Evolutionary conservation across 2,329 filamentous ascomycete genomes (phyloP).

Genomic region (Exophiala alcalophila): DNA sequence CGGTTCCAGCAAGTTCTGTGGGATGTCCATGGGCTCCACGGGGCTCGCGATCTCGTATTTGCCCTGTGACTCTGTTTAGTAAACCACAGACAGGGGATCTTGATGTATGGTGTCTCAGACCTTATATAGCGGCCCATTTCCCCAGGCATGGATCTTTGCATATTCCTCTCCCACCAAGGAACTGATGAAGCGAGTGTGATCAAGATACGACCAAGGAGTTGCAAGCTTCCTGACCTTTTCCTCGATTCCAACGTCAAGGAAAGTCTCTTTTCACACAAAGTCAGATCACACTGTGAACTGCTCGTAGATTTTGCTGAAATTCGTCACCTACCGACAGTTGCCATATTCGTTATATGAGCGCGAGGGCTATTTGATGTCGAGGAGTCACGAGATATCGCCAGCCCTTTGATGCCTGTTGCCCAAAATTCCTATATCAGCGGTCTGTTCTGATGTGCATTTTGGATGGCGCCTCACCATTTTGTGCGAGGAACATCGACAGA

Average conservation of each 20-base stretch:
- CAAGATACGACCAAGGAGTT: slow-evolving; percentile 36
- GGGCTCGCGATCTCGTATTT: slow-evolving; percentile 43
- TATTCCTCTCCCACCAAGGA: slow-evolving; percentile 45
- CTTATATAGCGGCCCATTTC: slow-evolving; percentile 35
- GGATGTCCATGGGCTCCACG: slow-evolving; percentile 41
- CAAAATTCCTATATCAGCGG: slow-evolving; percentile 2
- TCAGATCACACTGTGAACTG: too few species aligned
- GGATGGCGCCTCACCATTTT: slow-evolving; percentile 6
- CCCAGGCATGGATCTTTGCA: slow-evolving; percentile 43
- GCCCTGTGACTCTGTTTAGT: slow-evolving; percentile 25
- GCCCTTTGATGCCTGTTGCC: slow-evolving; percentile 4
- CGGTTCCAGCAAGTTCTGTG: slow-evolving; percentile 44
- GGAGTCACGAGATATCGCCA: background rate
- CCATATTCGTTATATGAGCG: slow-evolving; percentile 19
- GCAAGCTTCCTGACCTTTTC: slow-evolving; percentile 33
- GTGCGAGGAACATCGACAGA: background rate
- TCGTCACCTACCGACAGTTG: slow-evolving; percentile 11
- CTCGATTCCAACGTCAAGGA: slow-evolving; percentile 1
- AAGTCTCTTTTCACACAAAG: slow-evolving; percentile 3
- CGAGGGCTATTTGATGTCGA: slow-evolving; percentile 11
- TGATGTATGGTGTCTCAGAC: too few species aligned
- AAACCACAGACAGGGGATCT: slow-evolving; percentile 3
- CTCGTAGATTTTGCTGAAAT: background rate
- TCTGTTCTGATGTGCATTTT: background rate
- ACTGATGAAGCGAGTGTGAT: slow-evolving; percentile 44